phyloP scores from a whole-genome alignment of 345 rosid species.

The Syzygium aromaticum region DNA sequence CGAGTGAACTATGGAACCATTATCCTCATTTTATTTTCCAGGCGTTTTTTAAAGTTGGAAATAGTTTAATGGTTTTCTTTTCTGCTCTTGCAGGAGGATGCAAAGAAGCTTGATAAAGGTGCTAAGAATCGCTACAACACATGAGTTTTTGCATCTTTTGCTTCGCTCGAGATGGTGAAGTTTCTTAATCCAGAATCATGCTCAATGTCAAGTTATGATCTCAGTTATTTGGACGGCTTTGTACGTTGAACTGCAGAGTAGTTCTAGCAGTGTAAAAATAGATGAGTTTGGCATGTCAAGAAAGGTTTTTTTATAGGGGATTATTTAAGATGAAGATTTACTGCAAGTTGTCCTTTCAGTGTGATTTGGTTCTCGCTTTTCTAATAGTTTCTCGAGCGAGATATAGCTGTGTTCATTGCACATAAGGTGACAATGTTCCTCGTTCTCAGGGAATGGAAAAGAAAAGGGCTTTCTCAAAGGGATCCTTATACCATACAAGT shows the following conservation, averaged over 20 bases:
- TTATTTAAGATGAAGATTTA: neutral
- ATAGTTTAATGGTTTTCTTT: neutral
- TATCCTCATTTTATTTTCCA: neutral
- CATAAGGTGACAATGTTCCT: neutral
- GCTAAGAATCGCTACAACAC: slow-evolving; percentile 55
- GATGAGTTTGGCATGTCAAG: neutral
- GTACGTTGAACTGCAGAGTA: neutral
- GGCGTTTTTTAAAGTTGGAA: neutral
- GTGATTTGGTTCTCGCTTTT: neutral
- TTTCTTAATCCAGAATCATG: neutral
- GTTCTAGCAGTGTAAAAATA: neutral
- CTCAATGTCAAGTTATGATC: neutral
- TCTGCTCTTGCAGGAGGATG: slow-evolving; percentile 53
- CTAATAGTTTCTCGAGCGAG: neutral
- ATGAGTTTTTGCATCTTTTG: slow-evolving; percentile 15
- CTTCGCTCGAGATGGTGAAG: neutral
- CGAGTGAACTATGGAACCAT: neutral
- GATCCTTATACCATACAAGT: neutral
- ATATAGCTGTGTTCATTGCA: neutral
- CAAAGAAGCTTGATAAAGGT: slow-evolving; percentile 29
- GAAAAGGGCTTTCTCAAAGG: neutral
- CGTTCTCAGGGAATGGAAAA: neutral
- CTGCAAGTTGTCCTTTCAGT: neutral
- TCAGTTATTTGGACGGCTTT: neutral
- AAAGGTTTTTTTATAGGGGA: neutral